phyloP scores from a whole-genome alignment of 164 flowering plant genomes.

The Nelumbo lutea region DNA sequence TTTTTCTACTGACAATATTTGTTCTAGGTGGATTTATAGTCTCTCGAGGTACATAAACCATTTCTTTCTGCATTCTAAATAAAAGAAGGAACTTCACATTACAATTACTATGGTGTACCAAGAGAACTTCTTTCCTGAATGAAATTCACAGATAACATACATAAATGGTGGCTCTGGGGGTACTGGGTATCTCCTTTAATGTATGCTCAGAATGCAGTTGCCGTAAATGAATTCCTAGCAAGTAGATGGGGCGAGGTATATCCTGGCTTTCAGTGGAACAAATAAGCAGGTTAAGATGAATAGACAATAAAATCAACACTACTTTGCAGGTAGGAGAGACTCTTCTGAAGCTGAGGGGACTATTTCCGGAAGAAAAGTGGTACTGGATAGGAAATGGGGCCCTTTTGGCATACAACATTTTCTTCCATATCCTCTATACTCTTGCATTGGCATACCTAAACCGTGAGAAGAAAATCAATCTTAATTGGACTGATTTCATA shows the following conservation, averaged over 20 bases:
- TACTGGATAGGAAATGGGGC: conserved; percentile 86
- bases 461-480: conserved; percentile 38
- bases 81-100: not conserved
- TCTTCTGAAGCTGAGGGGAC: conserved; percentile 26
- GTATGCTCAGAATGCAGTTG: conserved; percentile 31
- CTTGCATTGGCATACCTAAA: conserved; percentile 59
- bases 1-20: conserved; percentile 34
- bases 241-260: conserved; percentile 23
- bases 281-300: not conserved
- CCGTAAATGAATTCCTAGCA: conserved; percentile 22
- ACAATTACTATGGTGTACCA: not conserved
- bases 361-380: conserved; percentile 48
- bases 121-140: not conserved
- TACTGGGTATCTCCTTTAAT: conserved; percentile 27
- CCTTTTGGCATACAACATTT: conserved; percentile 57
- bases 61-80: not conserved
- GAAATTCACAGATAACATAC: conserved; percentile 21
- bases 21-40: conserved; percentile 61
- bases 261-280: not conserved
- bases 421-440: conserved; percentile 76
- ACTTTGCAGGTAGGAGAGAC: conserved; percentile 18
- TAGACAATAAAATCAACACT: not conserved
- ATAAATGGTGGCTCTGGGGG: conserved; percentile 32
- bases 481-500: too few species aligned
- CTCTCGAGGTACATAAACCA: conserved; percentile 45